phyloP scores from a whole-genome alignment of 2,329 filamentous ascomycete genomes.

The Colletotrichum sp. region DNA sequence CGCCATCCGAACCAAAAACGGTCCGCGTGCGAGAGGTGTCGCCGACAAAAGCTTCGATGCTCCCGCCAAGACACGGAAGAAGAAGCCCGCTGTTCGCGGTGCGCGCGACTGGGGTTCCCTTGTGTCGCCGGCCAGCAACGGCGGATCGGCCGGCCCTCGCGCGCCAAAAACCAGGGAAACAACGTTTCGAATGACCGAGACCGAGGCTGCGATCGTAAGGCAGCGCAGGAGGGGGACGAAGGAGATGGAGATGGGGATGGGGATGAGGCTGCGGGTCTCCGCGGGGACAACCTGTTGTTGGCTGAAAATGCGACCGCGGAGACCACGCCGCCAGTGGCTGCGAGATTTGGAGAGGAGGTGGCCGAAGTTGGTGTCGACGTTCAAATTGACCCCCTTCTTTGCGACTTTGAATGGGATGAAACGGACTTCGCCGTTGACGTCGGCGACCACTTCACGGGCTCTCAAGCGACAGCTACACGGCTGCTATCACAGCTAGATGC shows the following conservation, averaged over 20 bases:
- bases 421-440: not conserved
- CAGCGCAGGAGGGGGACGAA: not conserved
- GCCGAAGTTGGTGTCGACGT: not conserved
- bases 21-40: conserved; percentile 36
- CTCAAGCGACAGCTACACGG: not conserved
- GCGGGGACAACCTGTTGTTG: not conserved
- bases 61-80: conserved; percentile 25
- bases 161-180: not conserved
- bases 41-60: conserved; percentile 36
- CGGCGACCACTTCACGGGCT: not conserved
- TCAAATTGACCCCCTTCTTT: not conserved
- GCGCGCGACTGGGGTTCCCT: conserved; percentile 29
- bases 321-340: not conserved
- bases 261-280: not conserved
- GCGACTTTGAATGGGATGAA: not conserved
- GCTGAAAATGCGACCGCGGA: not conserved
- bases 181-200: not conserved
- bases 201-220: not conserved
- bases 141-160: conserved; percentile 33
- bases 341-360: not conserved
- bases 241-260: not conserved
- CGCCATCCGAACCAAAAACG: conserved; percentile 35
- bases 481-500: not conserved
- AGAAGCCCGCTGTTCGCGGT: conserved; percentile 29
- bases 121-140: conserved; percentile 33